Base-by-base conservation (phyloP, 2,329 filamentous ascomycete species). In the Colletotrichum sp. region DNA sequence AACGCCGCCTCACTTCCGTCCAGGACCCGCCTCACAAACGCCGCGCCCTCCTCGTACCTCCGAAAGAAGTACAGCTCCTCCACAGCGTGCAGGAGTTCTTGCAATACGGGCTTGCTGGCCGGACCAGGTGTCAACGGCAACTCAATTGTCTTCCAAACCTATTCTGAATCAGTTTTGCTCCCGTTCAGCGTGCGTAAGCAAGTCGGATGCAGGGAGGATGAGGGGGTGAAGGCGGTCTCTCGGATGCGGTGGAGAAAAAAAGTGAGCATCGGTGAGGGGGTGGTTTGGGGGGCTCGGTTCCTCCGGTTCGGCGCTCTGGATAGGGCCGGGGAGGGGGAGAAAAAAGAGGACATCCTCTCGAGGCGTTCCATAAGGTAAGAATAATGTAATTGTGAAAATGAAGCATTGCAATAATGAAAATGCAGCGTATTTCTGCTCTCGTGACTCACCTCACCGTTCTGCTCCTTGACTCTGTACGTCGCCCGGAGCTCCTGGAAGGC, bases 31-130 rank as follows among this genome's bases (percentile, higher is more conserved):
- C 78, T 71, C 7, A 87, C 82, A 60, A 92, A 86, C 13, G 79
- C 78, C n/a, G 85, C 83, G 3, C 86, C 89, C 70, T 89, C 86
- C 1, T 81, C 81, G 73, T 86, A 92, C 39, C 86, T 83, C 7
- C 85, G 82, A 78, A 88, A 88, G 80, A 90, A 92, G 79, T 92
- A 92, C 60, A 92, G 83, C 81, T 92, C 90, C 79, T 92, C 90
- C 9, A 90, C 87, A 1, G 90, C 90, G 79, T 92, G 89, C 24
- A 91, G 74, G 12, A 90, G 78, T n/a, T 88, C 85, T 77, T 91
- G 89, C 2, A 85, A 83, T 39, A 87, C 84, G 57, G 85, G 86
- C 79, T 91, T 92, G 36, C 84, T 83, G 6, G 86, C 80, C 36
- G 64, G 76, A 9, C 52, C 74, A 78, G 12, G 79, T 77, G 12